These are phyloP conservation scores for Boletus semigastroideus DNA, from an alignment of 1,284 basidiomycete genomes.

Conservation along the genomic window DNA sequence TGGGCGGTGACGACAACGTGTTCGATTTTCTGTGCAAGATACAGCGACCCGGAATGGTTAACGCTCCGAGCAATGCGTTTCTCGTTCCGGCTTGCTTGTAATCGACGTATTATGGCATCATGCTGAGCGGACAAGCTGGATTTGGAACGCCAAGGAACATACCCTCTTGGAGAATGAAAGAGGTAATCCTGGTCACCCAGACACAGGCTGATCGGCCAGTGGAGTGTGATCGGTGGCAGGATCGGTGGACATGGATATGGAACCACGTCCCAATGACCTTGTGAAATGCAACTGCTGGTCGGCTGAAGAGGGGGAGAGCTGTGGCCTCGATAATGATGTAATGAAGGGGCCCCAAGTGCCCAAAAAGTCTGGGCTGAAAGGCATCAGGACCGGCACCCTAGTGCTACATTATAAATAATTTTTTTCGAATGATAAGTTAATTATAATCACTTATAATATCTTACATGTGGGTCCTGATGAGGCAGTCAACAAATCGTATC, in stretches of 20 bases:
- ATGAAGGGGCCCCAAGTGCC: not conserved
- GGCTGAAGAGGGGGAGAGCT: not conserved
- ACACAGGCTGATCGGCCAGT: too few relatives aligned
- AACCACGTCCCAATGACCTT: not conserved
- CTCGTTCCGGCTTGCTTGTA: not conserved
- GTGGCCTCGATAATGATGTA: not conserved
- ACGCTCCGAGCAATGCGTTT: slow-evolving; percentile 7
- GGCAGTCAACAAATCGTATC: too few relatives aligned
- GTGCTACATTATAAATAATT: too few relatives aligned
- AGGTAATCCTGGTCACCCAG: too few relatives aligned
- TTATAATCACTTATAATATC: too few relatives aligned
- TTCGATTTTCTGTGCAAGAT: not conserved
- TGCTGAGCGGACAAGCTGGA: slow-evolving; percentile 3
- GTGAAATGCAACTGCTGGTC: not conserved
- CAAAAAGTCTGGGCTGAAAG: not conserved
- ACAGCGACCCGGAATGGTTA: not conserved
- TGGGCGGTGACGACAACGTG: slow-evolving; percentile 9
- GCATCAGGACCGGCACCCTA: too few relatives aligned
- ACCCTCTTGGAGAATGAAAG: not conserved
- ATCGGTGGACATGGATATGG: not conserved
- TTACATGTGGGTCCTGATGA: too few relatives aligned
- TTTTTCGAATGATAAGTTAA: too few relatives aligned
- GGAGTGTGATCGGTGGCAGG: slow-evolving; percentile 5
- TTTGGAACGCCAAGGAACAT: slow-evolving; percentile 1
- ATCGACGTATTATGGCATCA: too few relatives aligned